Evolutionary conservation across 2,329 filamentous ascomycete genomes (phyloP).

Genomic region (Cladosporium sp.): DNA sequence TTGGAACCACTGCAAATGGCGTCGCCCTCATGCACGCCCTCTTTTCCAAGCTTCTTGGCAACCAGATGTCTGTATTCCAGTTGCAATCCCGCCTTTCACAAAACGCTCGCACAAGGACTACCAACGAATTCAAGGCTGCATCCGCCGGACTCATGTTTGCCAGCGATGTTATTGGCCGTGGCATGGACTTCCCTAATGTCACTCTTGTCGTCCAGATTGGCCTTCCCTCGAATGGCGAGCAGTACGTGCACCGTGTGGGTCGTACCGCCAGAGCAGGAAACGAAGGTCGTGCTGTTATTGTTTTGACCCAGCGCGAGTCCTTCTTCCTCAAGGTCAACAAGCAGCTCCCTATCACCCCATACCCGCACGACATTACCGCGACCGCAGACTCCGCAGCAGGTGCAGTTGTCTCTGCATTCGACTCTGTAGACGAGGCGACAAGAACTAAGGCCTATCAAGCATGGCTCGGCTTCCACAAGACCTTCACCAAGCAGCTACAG

Average conservation of each 20-base stretch:
- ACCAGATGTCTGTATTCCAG: conserved; percentile 42
- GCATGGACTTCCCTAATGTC: conserved; percentile 97
- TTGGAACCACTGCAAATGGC: conserved; percentile 49
- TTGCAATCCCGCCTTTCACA: conserved; percentile 48
- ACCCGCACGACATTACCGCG: conserved; percentile 45
- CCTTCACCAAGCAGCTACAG: conserved; percentile 45
- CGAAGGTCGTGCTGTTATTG: conserved; percentile 55
- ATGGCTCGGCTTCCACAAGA: conserved; percentile 51
- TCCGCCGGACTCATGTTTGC: conserved; percentile 53
- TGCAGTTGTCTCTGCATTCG: conserved; percentile 35
- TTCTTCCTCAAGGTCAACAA: conserved; percentile 54
- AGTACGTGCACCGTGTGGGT: conserved; percentile 91
- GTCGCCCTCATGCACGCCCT: conserved; percentile 45
- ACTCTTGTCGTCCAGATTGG: conserved; percentile 81
- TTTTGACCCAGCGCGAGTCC: conserved; percentile 53
- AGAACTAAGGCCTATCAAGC: conserved; percentile 49
- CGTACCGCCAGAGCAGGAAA: conserved; percentile 89
- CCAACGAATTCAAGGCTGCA: conserved; percentile 47
- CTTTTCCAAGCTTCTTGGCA: conserved; percentile 37
- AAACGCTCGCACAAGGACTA: conserved; percentile 44
- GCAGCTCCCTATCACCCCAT: conserved; percentile 52
- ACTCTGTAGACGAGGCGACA: conserved; percentile 40
- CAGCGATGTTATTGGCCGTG: conserved; percentile 80
- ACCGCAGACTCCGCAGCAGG: conserved; percentile 26
- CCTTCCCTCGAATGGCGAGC: conserved; percentile 52